These are phyloP conservation scores for Capsicum chinense DNA, from an alignment of 257 asterid genomes.

Conservation along the genomic window DNA sequence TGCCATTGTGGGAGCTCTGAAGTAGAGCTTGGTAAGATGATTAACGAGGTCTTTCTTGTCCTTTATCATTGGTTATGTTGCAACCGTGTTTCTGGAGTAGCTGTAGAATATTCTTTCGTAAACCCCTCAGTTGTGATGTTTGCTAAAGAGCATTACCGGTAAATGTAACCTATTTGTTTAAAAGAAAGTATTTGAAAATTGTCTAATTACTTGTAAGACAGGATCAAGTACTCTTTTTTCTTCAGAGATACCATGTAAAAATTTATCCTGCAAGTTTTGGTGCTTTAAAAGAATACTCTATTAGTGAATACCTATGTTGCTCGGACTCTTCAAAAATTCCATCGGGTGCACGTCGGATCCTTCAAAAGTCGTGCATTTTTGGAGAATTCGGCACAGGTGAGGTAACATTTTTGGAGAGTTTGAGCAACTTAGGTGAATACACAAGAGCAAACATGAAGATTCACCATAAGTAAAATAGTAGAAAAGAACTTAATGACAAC, in stretches of 20 bases:
- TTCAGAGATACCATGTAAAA: background rate
- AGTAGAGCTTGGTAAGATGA: constrained; percentile 84
- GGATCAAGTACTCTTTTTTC: background rate
- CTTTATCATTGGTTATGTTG: background rate
- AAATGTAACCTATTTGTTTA: background rate
- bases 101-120: background rate
- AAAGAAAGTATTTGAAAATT: constrained; percentile 2
- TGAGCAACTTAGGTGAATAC: background rate
- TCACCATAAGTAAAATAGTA: background rate
- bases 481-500: background rate
- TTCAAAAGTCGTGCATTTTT: too few species aligned
- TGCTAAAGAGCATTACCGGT: background rate
- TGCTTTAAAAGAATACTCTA: background rate
- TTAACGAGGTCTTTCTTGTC: background rate
- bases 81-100: background rate
- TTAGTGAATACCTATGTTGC: background rate
- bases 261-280: background rate
- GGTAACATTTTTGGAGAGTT: too few species aligned
- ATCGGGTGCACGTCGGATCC: too few species aligned
- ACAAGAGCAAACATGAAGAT: background rate
- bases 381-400: too few species aligned
- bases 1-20: constrained; percentile 84
- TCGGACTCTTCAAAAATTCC: too few species aligned
- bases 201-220: background rate
- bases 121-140: background rate